A percentile compares a stretch with the other conserved stretches of the same genome.
Conservation (phyloP, 257 asterid genomes). For the Solanum neorickii region DNA sequence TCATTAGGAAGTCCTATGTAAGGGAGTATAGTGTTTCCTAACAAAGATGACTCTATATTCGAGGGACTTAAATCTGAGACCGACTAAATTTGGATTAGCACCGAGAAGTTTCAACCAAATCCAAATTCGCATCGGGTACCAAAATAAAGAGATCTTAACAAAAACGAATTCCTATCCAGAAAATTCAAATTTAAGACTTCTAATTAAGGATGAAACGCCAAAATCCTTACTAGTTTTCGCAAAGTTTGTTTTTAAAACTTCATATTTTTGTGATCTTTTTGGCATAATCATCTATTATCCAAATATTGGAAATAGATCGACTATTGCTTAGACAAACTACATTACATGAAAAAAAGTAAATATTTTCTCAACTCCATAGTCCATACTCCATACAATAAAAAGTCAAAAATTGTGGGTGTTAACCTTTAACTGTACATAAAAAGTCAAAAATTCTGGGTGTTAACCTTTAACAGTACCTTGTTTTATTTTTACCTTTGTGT, state of each 20-base stretch:
- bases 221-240: not conserved
- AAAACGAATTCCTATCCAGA: accelerated
- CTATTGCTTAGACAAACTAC: not conserved
- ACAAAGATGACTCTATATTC: not conserved
- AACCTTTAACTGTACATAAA: not conserved
- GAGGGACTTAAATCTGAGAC: not conserved
- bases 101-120: not conserved
- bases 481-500: not conserved
- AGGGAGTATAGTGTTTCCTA: not conserved
- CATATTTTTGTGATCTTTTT: not conserved
- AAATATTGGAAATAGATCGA: not conserved
- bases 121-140: not conserved
- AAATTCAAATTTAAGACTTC: not conserved
- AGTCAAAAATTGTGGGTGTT: not conserved
- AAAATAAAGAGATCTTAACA: no score
- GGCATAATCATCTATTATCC: not conserved
- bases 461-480: not conserved
- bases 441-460: not conserved
- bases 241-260: not conserved
- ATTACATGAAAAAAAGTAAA: not conserved
- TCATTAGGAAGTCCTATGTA: not conserved
- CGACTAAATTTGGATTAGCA: not conserved
- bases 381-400: no score
- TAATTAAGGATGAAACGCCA: no score
- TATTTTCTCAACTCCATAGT: not conserved